phyloP scores from a whole-genome alignment of 139 green algal species.

The Yamagishiella unicocca region DNA sequence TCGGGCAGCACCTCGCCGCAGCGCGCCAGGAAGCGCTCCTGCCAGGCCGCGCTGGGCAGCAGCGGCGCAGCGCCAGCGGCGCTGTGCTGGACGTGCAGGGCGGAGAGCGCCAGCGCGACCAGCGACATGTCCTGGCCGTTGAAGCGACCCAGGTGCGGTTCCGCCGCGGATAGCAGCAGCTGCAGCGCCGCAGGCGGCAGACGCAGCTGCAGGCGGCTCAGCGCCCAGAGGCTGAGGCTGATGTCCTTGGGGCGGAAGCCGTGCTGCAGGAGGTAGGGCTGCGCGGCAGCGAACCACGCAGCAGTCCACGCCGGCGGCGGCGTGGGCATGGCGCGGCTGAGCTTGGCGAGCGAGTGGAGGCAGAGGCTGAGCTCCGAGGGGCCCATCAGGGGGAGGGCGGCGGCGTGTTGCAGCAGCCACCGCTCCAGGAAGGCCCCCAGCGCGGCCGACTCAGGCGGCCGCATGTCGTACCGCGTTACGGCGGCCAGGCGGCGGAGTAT shows the following conservation, averaged over 20 bases:
- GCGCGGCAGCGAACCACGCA: conserved; percentile 23
- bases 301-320: conserved; percentile 17
- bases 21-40: background rate
- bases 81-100: background rate
- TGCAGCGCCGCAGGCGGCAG: conserved; percentile 34
- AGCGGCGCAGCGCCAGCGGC: background rate
- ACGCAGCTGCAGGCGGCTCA: background rate
- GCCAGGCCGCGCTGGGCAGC: background rate
- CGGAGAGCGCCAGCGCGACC: conserved; percentile 10
- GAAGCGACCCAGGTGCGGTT: conserved; percentile 33
- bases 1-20: background rate
- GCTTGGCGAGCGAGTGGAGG: conserved; percentile 24
- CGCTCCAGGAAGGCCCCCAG: conserved; percentile 26
- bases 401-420: conserved; percentile 20
- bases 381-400: background rate
- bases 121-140: conserved; percentile 38
- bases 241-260: conserved; percentile 29
- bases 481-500: conserved; percentile 14
- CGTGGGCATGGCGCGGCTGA: background rate
- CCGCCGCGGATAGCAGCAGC: conserved; percentile 36
- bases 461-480: conserved; percentile 27
- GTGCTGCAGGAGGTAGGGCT: conserved; percentile 9
- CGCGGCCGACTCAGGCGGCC: background rate
- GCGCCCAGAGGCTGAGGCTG: conserved; percentile 17
- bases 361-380: background rate